Evolutionary conservation across 2,329 filamentous ascomycete genomes (phyloP), one percentile per base, ranked within the genome.

Genomic region (Aspergillus sp.): DNA sequence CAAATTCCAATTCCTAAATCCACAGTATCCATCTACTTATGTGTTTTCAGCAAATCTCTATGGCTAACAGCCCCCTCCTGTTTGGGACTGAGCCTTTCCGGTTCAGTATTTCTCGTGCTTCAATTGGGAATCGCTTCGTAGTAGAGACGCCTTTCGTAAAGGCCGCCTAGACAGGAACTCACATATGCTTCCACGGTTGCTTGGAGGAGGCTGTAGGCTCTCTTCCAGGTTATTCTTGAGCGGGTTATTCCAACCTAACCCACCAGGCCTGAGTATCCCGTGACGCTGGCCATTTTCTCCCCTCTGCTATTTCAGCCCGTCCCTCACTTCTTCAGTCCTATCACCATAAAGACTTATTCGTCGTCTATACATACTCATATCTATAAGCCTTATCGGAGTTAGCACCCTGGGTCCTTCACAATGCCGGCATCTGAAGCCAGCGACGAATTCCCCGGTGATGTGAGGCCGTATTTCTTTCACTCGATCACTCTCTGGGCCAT

Each of bases 381-480:
- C 12, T 45, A 41, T 33, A 15, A n/a, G 13, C 8, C n/a, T 40
- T 40, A 15, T 51, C 46, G n/a, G 24, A n/a, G 27, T 17, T 40
- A 15, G 27, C 27, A 5, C 9, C 11, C 12, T 46, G 11, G 9
- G 41, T 12, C n/a, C 44, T 27, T 40, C 30, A 8, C 50, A 22
- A 83, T 83, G 81, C 74, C 83, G 60, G 79, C 73, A 42, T 85
- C 83, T 27, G 77, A 81, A 7, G 73, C 77, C 42, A 80, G 79
- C 58, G 82, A 84, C 57, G 82, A 83, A 30, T 78, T 78, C 37
- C 70, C 73, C 41, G 77, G 82, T 27, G 83, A 84, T 64, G 82
- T 82, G 67, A 49, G 57, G 42, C 22, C 39, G 47, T 20, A 6
- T 52, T 46, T 52, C n/a, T 27, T 17, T 8, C 17, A 15, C n/a